Percentiles rank a stretch among this genome's conserved stretches.
Conservation (phyloP, 305 asterid genomes). For the Nicotiana rustica region DNA sequence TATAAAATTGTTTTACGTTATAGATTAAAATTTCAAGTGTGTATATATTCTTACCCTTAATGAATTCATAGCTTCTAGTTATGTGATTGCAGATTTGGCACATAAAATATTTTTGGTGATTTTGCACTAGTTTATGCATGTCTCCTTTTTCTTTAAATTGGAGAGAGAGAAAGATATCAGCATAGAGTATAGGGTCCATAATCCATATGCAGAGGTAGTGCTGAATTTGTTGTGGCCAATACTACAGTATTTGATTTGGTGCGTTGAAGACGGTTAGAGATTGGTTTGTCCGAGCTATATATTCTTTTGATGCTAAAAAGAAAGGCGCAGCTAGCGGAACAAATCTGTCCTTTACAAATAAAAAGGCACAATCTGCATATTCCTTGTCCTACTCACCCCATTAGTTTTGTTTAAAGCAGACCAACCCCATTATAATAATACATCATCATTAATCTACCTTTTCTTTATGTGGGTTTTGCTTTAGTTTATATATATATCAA, state of each 20-base stretch:
- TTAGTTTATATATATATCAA: background rate
- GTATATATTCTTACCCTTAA: too few relatives aligned
- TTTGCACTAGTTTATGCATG: background rate
- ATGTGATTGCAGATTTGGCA: too few relatives aligned
- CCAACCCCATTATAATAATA: background rate
- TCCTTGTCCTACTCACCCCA: background rate
- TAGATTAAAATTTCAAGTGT: too few relatives aligned
- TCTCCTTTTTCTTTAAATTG: background rate
- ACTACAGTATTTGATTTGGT: background rate
- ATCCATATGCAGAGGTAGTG: background rate
- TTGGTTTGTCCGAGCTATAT: background rate
- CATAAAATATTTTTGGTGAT: too few relatives aligned
- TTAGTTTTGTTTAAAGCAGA: slow-evolving; percentile 18
- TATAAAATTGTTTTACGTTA: too few relatives aligned
- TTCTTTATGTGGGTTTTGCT: slow-evolving; percentile 4
- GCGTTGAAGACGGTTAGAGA: background rate
- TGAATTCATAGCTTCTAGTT: too few relatives aligned
- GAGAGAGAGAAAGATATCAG: background rate
- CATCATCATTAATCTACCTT: slow-evolving; percentile 21
- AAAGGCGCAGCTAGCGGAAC: background rate
- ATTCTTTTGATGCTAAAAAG: background rate
- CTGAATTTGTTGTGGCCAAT: background rate
- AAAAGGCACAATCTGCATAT: background rate
- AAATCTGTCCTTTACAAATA: slow-evolving; percentile 28
- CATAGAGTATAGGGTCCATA: background rate